Evolutionary conservation across 768 basidiomycete genomes (phyloP).

Genomic region (Rhizopogon rudus): DNA sequence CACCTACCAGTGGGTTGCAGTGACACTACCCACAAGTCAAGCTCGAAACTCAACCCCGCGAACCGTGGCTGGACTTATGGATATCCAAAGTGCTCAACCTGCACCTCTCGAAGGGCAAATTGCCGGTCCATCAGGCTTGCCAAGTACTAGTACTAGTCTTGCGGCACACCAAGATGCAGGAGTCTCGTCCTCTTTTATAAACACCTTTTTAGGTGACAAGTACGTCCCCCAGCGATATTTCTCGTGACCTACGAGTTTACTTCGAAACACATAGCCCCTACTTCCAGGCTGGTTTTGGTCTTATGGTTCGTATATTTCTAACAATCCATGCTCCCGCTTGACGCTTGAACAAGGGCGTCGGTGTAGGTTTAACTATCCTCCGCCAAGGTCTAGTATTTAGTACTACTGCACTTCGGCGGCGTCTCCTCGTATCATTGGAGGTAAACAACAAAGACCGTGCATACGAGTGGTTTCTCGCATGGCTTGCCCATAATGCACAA

Average conservation of each 20-base stretch:
- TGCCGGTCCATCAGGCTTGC: neutral
- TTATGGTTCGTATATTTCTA: slow-evolving; percentile 62
- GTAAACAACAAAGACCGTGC: slow-evolving; percentile 93
- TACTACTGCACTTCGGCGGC: slow-evolving; percentile 72
- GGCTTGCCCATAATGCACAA: slow-evolving; percentile 79
- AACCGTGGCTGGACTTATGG: neutral
- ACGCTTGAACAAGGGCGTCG: slow-evolving; percentile 63
- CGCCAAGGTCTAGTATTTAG: slow-evolving; percentile 67
- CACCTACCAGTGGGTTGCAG: neutral
- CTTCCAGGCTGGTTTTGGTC: slow-evolving; percentile 96
- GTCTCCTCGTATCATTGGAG: slow-evolving; percentile 92
- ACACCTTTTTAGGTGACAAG: slow-evolving; percentile 56
- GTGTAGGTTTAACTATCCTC: slow-evolving; percentile 74
- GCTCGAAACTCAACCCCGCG: too few species aligned
- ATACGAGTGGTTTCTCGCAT: slow-evolving; percentile 95
- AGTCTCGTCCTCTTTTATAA: slow-evolving; percentile 27
- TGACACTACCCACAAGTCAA: too few species aligned
- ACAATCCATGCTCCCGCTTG: neutral
- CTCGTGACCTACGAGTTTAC: slow-evolving; percentile 7
- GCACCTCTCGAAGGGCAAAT: neutral
- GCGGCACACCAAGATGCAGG: slow-evolving; percentile 6
- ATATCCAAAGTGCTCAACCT: neutral
- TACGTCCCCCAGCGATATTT: slow-evolving; percentile 33
- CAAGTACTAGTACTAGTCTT: neutral
- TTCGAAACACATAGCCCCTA: slow-evolving; percentile 68